Conservation (phyloP, 139 green algal species). For the Bryopsis sp. region DNA sequence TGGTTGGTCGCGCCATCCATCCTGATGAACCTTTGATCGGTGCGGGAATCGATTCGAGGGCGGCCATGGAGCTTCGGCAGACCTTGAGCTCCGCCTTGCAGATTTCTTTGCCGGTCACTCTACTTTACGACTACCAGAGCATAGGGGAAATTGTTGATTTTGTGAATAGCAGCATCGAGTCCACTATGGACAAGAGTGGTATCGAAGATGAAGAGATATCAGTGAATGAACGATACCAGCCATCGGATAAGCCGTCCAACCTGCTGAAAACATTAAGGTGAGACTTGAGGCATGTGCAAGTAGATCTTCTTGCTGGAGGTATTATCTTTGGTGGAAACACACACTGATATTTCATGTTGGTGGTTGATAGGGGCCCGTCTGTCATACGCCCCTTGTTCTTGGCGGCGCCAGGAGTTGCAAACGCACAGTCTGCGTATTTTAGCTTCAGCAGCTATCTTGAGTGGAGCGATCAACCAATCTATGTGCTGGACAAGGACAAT, state of each 20-base stretch:
- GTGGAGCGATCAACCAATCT: slow-evolving; percentile 76
- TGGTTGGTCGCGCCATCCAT: slow-evolving; percentile 51
- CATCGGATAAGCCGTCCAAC: slow-evolving; percentile 32
- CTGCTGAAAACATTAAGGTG: slow-evolving; percentile 66
- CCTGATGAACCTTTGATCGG: slow-evolving; percentile 52
- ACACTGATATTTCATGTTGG: not conserved
- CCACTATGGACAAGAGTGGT: not conserved
- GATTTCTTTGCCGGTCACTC: slow-evolving; percentile 55
- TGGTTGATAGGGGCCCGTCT: slow-evolving; percentile 20
- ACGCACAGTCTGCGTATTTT: slow-evolving; percentile 77
- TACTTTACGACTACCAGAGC: slow-evolving; percentile 78
- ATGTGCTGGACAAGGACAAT: slow-evolving; percentile 87
- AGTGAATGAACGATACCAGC: not conserved
- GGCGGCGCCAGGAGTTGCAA: slow-evolving; percentile 77
- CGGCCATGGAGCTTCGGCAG: slow-evolving; percentile 47
- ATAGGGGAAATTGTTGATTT: slow-evolving; percentile 41
- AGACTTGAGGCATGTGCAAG: no score
- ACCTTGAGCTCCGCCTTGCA: slow-evolving; percentile 31
- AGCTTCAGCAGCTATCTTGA: slow-evolving; percentile 37
- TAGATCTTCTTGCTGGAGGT: not conserved
- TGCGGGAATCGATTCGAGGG: slow-evolving; percentile 41
- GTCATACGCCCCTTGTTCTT: slow-evolving; percentile 65
- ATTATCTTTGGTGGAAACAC: not conserved
- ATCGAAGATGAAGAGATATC: slow-evolving; percentile 3
- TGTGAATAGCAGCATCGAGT: slow-evolving; percentile 18